Conservation (phyloP, 2,329 filamentous ascomycete genomes). For the Ophiocordyceps sinensis region DNA sequence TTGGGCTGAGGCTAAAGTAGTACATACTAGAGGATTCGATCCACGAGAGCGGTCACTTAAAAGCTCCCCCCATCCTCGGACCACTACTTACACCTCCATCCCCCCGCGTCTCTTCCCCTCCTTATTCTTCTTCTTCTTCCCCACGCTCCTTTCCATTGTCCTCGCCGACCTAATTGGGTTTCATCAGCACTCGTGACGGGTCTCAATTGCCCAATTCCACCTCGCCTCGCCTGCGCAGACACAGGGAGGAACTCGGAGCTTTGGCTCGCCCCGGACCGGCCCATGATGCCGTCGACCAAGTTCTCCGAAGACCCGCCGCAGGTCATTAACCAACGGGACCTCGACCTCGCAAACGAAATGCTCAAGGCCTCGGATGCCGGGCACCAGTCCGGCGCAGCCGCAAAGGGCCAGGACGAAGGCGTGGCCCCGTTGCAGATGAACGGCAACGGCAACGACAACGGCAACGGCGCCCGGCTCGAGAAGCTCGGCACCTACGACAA, state of each 20-base stretch:
- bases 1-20: not conserved
- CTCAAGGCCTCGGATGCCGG: constrained; percentile 16
- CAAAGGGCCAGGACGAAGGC: constrained; percentile 1
- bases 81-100: not conserved
- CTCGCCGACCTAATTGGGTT: not conserved
- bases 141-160: not conserved
- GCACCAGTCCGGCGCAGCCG: too few species aligned
- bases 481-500: constrained; percentile 24
- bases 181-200: too few species aligned
- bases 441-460: constrained; percentile 6
- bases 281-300: constrained; percentile 16
- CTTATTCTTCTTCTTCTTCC: not conserved
- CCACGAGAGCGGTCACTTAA: not conserved
- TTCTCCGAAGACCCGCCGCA: constrained; percentile 22
- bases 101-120: not conserved
- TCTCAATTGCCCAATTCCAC: not conserved
- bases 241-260: not conserved
- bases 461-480: constrained; percentile 12
- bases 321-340: constrained; percentile 20
- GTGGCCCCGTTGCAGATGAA: constrained; percentile 1
- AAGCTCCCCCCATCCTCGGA: not conserved
- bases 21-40: too few species aligned
- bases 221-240: not conserved
- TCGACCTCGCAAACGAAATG: constrained; percentile 20
- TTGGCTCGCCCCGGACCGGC: not conserved